Percentiles rank a stretch among this genome's conserved stretches.
phyloP scores from a whole-genome alignment of 495 filamentous ascomycete genomes.

The Trichoderma reesei region DNA sequence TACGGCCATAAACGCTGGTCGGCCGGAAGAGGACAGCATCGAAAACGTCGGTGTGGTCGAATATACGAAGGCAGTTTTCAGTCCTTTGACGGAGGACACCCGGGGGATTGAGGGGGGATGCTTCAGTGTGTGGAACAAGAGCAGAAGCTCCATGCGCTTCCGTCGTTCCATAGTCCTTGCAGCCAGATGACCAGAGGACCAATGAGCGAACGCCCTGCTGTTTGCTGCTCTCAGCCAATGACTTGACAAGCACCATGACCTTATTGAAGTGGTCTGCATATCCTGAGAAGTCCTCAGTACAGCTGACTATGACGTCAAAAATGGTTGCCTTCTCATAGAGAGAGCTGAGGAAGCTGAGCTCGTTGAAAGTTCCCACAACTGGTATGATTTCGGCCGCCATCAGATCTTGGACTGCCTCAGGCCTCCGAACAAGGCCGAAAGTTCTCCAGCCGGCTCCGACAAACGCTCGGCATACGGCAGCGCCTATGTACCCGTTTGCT shows the following conservation, averaged over 20 bases:
- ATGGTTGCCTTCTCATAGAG: slow-evolving; percentile 14
- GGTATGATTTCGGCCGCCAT: slow-evolving; percentile 26
- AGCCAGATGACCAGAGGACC: slow-evolving; percentile 28
- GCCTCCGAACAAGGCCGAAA: slow-evolving; percentile 29
- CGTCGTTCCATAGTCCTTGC: slow-evolving; percentile 33
- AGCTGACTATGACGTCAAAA: slow-evolving; percentile 28
- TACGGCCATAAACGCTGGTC: slow-evolving; percentile 30
- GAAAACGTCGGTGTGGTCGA: slow-evolving; percentile 25
- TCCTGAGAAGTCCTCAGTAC: slow-evolving; percentile 21
- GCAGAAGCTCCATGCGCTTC: slow-evolving; percentile 17
- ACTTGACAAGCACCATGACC: slow-evolving; percentile 20
- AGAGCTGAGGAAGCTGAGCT: slow-evolving; percentile 15
- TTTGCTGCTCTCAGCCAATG: background rate
- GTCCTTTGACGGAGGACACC: slow-evolving; percentile 13
- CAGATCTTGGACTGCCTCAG: slow-evolving; percentile 17
- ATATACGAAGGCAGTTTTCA: slow-evolving; percentile 15
- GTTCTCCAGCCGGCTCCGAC: slow-evolving; percentile 29
- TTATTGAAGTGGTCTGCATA: slow-evolving; percentile 15
- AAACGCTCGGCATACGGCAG: slow-evolving; percentile 32
- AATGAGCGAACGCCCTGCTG: background rate
- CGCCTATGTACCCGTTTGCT: slow-evolving; percentile 35
- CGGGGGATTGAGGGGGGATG: slow-evolving; percentile 21
- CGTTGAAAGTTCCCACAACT: slow-evolving; percentile 19
- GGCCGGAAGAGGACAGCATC: slow-evolving; percentile 30
- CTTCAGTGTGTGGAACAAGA: slow-evolving; percentile 29